Percentiles rank a stretch among this genome's conserved stretches.
Evolutionary conservation across 176 grass and related monocot species (phyloP).

Genomic region (Eragrostis curvula): DNA sequence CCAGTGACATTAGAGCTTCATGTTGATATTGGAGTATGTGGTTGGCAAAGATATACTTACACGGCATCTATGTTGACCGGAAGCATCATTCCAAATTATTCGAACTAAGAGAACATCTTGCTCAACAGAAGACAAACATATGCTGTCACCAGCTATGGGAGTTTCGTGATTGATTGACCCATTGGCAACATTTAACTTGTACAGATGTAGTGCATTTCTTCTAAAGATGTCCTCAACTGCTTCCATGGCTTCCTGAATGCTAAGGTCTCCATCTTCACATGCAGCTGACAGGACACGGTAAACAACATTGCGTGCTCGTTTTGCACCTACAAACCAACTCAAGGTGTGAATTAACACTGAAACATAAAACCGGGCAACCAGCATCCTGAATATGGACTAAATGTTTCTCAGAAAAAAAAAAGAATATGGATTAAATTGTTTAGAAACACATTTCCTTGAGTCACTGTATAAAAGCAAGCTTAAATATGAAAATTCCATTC

Average conservation of each 20-base stretch:
- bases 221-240: constrained; percentile 86
- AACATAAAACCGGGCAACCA: constrained; percentile 10
- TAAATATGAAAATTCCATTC: constrained; percentile 2
- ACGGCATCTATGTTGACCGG: constrained; percentile 91
- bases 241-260: constrained; percentile 78
- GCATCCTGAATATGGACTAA: background rate
- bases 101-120: constrained; percentile 83
- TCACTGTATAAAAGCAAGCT: background rate
- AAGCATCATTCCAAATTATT: constrained; percentile 85
- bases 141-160: constrained; percentile 21
- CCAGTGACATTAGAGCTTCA: background rate
- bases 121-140: constrained; percentile 40
- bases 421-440: background rate
- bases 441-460: background rate
- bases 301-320: constrained; percentile 83
- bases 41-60: constrained; percentile 59
- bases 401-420: no score
- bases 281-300: constrained; percentile 66
- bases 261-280: constrained; percentile 93
- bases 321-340: constrained; percentile 60
- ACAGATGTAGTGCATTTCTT: constrained; percentile 79
- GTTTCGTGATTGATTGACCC: constrained; percentile 49
- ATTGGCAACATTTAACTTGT: constrained; percentile 68
- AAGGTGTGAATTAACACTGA: constrained; percentile 28
- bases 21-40: constrained; percentile 19